Conservation (phyloP, 805 yeast genomes). For the Tetrapisispora phaffii region DNA sequence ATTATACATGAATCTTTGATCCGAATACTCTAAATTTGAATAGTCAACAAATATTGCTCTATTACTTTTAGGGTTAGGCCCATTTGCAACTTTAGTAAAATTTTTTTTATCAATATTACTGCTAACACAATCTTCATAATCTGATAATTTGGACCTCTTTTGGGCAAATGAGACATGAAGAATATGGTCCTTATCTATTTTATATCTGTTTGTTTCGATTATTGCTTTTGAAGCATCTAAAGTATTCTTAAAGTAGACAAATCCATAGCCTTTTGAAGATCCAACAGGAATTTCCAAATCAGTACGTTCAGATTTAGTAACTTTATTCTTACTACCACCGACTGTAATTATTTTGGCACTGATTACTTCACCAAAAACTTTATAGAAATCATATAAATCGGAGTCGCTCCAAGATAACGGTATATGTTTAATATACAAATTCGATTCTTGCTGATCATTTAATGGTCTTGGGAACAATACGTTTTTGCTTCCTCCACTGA, state of each 20-base stretch:
- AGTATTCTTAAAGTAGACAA: conserved; percentile 62
- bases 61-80: neutral
- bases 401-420: conserved; percentile 47
- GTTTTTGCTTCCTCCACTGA: neutral
- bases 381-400: conserved; percentile 37
- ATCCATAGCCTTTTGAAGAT: conserved; percentile 67
- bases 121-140: neutral
- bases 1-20: neutral
- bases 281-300: conserved; percentile 12
- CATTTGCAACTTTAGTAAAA: neutral
- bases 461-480: conserved; percentile 26
- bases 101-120: neutral
- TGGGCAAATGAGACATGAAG: conserved; percentile 71
- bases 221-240: conserved; percentile 62
- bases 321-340: conserved; percentile 22
- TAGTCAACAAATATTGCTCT: conserved; percentile 1
- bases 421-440: conserved; percentile 59
- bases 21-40: neutral
- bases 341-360: conserved; percentile 48
- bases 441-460: conserved; percentile 53
- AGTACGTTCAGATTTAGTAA: conserved; percentile 3
- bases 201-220: conserved; percentile 35
- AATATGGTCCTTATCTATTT: conserved; percentile 40
- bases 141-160: conserved; percentile 12
- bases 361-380: conserved; percentile 40